A percentile compares a stretch with the other conserved stretches of the same genome.
Evolutionary conservation across 179 eudicot species (phyloP).

Genomic region (Sideroxylon spinosum): DNA sequence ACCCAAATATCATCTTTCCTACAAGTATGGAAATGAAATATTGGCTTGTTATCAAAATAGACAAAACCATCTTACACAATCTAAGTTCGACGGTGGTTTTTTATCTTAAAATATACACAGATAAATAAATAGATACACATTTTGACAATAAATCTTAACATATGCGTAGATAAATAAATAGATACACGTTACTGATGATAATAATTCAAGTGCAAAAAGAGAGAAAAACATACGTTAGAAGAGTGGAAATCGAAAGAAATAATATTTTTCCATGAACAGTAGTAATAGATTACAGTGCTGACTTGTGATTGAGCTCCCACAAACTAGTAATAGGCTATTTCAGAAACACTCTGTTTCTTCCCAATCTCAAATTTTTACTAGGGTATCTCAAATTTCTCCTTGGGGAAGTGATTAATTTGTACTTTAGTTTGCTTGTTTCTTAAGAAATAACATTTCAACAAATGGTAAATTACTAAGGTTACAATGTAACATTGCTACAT

Average conservation of each 20-base stretch:
- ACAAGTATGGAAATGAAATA: background rate
- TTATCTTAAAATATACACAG: background rate
- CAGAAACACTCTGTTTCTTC: background rate
- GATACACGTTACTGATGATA: conserved; percentile 2
- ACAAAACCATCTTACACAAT: background rate
- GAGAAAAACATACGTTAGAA: background rate
- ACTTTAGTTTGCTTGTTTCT: background rate
- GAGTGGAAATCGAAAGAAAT: background rate
- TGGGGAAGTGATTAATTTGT: background rate
- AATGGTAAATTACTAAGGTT: background rate
- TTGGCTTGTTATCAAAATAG: background rate
- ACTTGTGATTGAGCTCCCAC: conserved; percentile 1
- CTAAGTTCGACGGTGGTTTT: background rate
- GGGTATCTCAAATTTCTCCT: background rate
- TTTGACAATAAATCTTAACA: background rate
- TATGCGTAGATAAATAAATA: background rate
- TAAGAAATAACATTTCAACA: background rate
- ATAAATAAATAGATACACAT: background rate
- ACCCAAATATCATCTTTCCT: conserved; percentile 86
- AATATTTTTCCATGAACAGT: background rate
- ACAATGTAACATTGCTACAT: background rate
- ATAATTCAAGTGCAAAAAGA: background rate
- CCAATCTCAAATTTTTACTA: background rate
- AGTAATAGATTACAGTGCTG: background rate
- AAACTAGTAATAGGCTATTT: background rate